A percentile compares a stretch with the other conserved stretches of the same genome.
Conservation (phyloP, 805 yeast species). For the Barnettozyma californica region DNA sequence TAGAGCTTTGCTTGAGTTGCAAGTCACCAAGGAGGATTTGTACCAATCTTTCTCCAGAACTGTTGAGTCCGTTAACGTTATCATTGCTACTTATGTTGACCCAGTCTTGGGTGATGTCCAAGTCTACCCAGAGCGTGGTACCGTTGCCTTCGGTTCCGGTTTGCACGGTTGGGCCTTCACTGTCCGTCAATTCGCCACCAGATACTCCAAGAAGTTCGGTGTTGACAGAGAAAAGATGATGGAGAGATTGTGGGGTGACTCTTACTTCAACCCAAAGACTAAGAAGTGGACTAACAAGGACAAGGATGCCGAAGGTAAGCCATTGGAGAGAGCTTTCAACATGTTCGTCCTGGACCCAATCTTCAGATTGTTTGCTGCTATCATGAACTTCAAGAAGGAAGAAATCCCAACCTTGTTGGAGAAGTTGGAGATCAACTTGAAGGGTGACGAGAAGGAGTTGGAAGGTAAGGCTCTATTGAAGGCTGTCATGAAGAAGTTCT, state of each 20-base stretch:
- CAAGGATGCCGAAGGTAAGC: constrained; percentile 92
- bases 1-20: constrained; percentile 98
- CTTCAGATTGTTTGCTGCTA: constrained; percentile 92
- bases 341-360: constrained; percentile 98
- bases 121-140: constrained; percentile 98
- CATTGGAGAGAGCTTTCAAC: constrained; percentile 98
- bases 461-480: constrained; percentile 98
- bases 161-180: constrained; percentile 99
- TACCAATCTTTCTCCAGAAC: constrained; percentile 98
- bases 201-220: constrained; percentile 99
- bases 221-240: constrained; percentile 96
- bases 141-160: constrained; percentile 99
- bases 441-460: constrained; percentile 95
- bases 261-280: constrained; percentile 99
- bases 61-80: constrained; percentile 98
- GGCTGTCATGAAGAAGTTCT: constrained; percentile 99
- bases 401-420: constrained; percentile 88
- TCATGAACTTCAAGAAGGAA: constrained; percentile 99
- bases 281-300: constrained; percentile 98
- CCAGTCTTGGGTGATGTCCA: constrained; percentile 89
- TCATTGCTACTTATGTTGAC: constrained; percentile 93
- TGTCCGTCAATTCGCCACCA: constrained; percentile 94
- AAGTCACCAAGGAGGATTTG: constrained; percentile 97
- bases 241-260: constrained; percentile 99
- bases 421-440: constrained; percentile 89